These are phyloP conservation scores for Sugiyamaella japonica DNA, from an alignment of 1,139 yeast genomes.

Conservation along the genomic window DNA sequence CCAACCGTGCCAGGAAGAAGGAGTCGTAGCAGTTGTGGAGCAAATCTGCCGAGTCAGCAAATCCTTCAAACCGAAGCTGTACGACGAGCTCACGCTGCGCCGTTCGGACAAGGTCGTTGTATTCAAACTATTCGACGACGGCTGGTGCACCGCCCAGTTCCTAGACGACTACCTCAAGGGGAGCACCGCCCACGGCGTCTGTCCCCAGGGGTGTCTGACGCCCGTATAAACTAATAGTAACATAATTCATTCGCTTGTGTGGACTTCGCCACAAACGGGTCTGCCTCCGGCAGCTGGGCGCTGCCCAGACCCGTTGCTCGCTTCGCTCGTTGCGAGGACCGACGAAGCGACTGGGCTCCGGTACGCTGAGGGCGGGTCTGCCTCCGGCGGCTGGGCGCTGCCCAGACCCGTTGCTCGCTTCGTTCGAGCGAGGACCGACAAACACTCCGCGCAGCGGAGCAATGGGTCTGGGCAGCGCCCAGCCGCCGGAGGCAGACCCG, in stretches of 20 bases:
- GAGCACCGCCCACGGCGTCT: constrained; percentile 17
- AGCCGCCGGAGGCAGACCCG: too few relatives aligned
- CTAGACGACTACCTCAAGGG: constrained; percentile 19
- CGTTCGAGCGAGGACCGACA: too few relatives aligned
- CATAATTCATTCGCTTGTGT: constrained; percentile 1
- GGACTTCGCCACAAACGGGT: neutral
- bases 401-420: too few relatives aligned
- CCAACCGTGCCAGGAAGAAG: constrained; percentile 11
- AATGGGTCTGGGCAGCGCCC: too few relatives aligned
- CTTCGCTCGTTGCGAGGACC: neutral
- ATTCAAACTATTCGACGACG: constrained; percentile 42
- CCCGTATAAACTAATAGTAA: constrained; percentile 13
- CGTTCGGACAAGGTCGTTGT: constrained; percentile 38
- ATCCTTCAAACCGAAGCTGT: constrained; percentile 37
- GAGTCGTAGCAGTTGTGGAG: constrained; percentile 24
- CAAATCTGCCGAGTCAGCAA: constrained; percentile 33
- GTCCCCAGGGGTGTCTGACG: constrained; percentile 20
- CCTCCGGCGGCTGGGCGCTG: too few relatives aligned
- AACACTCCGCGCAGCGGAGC: too few relatives aligned
- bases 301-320: neutral
- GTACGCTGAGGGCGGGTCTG: too few relatives aligned
- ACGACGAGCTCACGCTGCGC: constrained; percentile 40
- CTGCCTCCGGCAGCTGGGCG: neutral
- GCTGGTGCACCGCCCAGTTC: constrained; percentile 38
- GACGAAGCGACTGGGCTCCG: too few relatives aligned